A percentile compares a stretch with the other conserved stretches of the same genome.
Conservation (phyloP, 257 asterid genomes). For the Ilex aquifolium region DNA sequence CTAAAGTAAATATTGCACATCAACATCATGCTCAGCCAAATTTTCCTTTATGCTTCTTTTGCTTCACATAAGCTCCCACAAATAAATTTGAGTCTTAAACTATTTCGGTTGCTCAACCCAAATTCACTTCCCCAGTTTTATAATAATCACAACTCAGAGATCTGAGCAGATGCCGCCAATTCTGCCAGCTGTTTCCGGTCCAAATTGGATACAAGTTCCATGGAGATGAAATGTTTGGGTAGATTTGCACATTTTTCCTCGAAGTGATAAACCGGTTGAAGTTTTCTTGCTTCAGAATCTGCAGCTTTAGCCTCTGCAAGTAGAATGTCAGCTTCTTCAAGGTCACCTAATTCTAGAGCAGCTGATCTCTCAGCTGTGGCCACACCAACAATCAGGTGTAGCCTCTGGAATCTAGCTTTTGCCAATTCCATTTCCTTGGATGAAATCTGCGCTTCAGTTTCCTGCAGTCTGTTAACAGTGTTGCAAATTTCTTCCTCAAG, state of each 20-base stretch:
- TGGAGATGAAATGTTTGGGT: constrained; percentile 27
- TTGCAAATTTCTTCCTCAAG: constrained; percentile 31
- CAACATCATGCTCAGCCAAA: no score
- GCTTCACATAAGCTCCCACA: no score
- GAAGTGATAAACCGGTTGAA: constrained; percentile 18
- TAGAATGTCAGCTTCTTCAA: constrained; percentile 36
- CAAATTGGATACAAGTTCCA: constrained; percentile 35
- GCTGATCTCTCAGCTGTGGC: constrained; percentile 38
- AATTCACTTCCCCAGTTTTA: constrained; percentile 3
- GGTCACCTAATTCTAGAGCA: constrained; percentile 39
- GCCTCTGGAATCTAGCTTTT: constrained; percentile 33
- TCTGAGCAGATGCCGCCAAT: no score
- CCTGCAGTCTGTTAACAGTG: constrained; percentile 23
- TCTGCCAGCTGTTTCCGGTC: no score
- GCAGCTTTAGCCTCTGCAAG: constrained; percentile 37
- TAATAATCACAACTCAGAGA: no score
- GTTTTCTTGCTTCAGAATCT: constrained; percentile 36
- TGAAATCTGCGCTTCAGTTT: constrained; percentile 30
- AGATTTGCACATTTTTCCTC: constrained; percentile 20
- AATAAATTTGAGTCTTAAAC: no score
- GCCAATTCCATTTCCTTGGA: constrained; percentile 31
- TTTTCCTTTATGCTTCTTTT: no score
- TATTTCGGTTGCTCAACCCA: no score
- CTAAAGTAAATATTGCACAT: no score
- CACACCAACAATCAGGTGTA: constrained; percentile 26